Evolutionary conservation across 306 rosid species (phyloP).

Genomic region (Boehmeria nivea): DNA sequence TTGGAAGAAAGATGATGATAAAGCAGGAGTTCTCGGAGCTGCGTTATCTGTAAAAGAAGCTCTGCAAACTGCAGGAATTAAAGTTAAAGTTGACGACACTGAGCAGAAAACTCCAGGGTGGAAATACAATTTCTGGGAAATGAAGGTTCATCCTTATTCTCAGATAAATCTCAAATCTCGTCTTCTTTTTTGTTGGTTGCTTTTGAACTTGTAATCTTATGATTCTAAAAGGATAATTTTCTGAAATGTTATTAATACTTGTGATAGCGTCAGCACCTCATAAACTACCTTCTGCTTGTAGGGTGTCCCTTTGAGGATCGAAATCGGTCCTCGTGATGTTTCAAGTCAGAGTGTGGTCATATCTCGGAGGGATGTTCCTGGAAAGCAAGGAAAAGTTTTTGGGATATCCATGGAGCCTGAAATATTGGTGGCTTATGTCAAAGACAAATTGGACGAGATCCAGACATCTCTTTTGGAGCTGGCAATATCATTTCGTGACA

Average conservation of each 20-base stretch:
- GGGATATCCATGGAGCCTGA: slow-evolving; percentile 90
- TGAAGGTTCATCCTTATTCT: slow-evolving; percentile 60
- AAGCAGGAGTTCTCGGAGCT: slow-evolving; percentile 54
- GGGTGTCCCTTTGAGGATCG: slow-evolving; percentile 97
- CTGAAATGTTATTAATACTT: too few species aligned
- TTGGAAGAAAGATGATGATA: slow-evolving; percentile 91
- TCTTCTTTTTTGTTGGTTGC: too few species aligned
- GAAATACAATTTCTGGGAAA: slow-evolving; percentile 99
- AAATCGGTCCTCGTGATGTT: slow-evolving; percentile 95
- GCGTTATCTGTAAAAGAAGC: slow-evolving; percentile 55
- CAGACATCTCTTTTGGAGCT: slow-evolving; percentile 62
- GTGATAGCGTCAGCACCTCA: slow-evolving; percentile 1
- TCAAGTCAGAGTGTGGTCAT: slow-evolving; percentile 77
- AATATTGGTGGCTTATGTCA: slow-evolving; percentile 61
- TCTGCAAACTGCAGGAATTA: slow-evolving; percentile 62
- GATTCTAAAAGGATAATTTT: background rate
- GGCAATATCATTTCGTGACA: slow-evolving; percentile 81
- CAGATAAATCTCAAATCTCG: slow-evolving; percentile 5
- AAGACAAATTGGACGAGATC: slow-evolving; percentile 77
- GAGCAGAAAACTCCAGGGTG: slow-evolving; percentile 96
- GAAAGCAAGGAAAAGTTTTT: slow-evolving; percentile 90
- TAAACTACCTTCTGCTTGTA: slow-evolving; percentile 37
- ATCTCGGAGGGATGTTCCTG: slow-evolving; percentile 91
- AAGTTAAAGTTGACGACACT: slow-evolving; percentile 77
- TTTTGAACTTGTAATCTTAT: slow-evolving; percentile 3